Evolutionary conservation across 768 basidiomycete species (phyloP).

Genomic region (Pulveroboletus sp.): DNA sequence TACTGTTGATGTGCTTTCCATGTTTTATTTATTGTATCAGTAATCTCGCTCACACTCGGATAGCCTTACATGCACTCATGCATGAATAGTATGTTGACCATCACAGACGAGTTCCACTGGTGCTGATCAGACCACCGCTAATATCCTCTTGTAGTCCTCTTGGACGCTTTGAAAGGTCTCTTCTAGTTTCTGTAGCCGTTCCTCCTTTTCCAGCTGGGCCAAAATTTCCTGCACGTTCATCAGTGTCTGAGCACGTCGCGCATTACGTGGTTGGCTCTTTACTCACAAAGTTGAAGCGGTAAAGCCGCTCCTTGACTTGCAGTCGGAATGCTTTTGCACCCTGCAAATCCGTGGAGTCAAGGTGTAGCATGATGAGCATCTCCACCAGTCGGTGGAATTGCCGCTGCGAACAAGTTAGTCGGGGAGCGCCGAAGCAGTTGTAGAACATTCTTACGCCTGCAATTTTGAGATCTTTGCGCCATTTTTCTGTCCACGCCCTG

Average conservation of each 20-base stretch:
- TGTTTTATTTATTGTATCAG: constrained; percentile 26
- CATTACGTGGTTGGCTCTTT: neutral
- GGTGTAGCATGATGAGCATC: constrained; percentile 75
- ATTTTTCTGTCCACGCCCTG: constrained; percentile 71
- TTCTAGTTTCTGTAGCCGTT: constrained; percentile 83
- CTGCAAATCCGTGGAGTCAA: constrained; percentile 58
- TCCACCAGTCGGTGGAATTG: constrained; percentile 92
- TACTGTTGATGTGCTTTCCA: constrained; percentile 9
- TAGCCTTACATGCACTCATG: neutral
- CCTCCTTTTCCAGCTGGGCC: constrained; percentile 80
- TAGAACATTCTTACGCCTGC: constrained; percentile 58
- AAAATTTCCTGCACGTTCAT: constrained; percentile 64
- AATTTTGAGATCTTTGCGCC: constrained; percentile 82
- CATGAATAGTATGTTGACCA: constrained; percentile 14
- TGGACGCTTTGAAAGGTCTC: constrained; percentile 87
- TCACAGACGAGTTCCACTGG: neutral
- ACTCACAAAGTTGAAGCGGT: constrained; percentile 91
- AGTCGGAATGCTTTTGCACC: constrained; percentile 68
- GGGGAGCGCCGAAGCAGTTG: neutral
- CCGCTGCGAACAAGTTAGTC: constrained; percentile 46
- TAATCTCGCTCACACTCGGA: constrained; percentile 4
- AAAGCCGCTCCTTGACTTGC: constrained; percentile 92
- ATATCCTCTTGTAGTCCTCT: constrained; percentile 81
- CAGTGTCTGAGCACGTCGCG: neutral
- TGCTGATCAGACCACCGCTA: constrained; percentile 43